phyloP scores from a whole-genome alignment of 345 rosid species.

The Eutrema japonicum region DNA sequence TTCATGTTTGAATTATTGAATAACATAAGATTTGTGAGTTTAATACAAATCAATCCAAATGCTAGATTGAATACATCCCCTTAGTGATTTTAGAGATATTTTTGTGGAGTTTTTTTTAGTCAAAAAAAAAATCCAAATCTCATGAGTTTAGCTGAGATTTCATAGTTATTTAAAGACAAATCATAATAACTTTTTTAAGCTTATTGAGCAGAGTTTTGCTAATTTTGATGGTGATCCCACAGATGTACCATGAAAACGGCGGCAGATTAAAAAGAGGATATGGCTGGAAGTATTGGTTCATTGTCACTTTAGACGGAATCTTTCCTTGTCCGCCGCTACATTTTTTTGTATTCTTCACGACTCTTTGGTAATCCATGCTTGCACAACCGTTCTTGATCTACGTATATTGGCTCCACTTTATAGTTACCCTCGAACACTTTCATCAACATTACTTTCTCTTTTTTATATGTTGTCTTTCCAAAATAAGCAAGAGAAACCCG shows the following conservation, averaged over 20 bases:
- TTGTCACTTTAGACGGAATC: constrained; percentile 63
- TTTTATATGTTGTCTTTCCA: constrained; percentile 75
- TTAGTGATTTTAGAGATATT: no score
- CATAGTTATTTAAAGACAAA: no score
- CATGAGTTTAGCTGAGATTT: no score
- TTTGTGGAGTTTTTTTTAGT: no score
- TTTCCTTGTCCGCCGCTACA: constrained; percentile 72
- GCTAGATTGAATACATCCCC: no score
- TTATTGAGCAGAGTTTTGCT: constrained; percentile 38
- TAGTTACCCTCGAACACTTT: constrained; percentile 72
- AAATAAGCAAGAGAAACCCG: not conserved
- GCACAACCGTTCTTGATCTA: constrained; percentile 59
- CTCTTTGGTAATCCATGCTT: constrained; percentile 57
- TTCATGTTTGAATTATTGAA: no score
- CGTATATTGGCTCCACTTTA: constrained; percentile 63
- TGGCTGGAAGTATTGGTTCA: constrained; percentile 75
- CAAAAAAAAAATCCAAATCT: no score
- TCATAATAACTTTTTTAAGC: no score
- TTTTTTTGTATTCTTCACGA: constrained; percentile 58
- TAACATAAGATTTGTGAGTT: no score
- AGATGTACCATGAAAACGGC: constrained; percentile 76
- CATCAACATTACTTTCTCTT: constrained; percentile 68
- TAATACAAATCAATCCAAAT: no score
- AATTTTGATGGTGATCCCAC: constrained; percentile 66
- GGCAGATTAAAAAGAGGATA: constrained; percentile 60